Conservation (phyloP, 192 early-diverging fungal species). For the Chytriomyces sp. region DNA sequence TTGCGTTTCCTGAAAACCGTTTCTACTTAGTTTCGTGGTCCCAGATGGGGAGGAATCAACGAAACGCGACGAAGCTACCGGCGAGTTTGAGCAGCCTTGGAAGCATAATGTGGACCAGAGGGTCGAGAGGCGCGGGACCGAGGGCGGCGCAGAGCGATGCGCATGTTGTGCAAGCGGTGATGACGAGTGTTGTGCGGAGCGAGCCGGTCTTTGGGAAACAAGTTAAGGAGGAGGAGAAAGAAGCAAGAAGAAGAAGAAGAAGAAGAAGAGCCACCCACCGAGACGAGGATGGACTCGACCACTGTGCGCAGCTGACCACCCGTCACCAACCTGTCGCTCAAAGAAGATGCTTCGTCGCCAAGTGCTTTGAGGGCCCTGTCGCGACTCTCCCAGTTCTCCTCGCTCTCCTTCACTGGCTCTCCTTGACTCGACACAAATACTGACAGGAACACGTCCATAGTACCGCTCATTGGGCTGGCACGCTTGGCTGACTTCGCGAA, state of each 20-base stretch:
- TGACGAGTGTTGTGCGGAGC: constrained; percentile 38
- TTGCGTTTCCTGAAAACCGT: constrained; percentile 18
- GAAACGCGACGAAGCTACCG: too few relatives aligned
- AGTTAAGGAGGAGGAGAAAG: neutral
- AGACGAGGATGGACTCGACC: neutral
- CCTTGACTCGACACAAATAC: too few relatives aligned
- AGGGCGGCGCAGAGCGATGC: constrained; percentile 11
- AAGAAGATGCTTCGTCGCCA: constrained; percentile 6
- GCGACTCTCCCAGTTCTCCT: constrained; percentile 43
- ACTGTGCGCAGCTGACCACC: constrained; percentile 27
- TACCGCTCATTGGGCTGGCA: too few relatives aligned
- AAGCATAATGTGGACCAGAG: constrained; percentile 24
- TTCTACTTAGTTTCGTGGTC: too few relatives aligned
- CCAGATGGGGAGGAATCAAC: too few relatives aligned
- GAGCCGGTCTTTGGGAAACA: constrained; percentile 38
- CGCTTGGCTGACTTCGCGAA: too few relatives aligned
- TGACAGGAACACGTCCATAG: too few relatives aligned
- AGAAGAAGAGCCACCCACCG: constrained; percentile 3
- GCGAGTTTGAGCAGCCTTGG: constrained; percentile 34
- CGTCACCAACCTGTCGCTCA: too few relatives aligned
- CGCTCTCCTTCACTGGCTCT: constrained; percentile 44
- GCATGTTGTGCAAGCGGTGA: constrained; percentile 31
- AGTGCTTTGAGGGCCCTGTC: constrained; percentile 35
- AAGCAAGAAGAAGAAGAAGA: neutral
- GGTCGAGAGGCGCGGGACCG: constrained; percentile 17